Evolutionary conservation across 2,329 filamentous ascomycete genomes (phyloP), one percentile per base, ranked within the genome.

Genomic region (Fusarium sp.): DNA sequence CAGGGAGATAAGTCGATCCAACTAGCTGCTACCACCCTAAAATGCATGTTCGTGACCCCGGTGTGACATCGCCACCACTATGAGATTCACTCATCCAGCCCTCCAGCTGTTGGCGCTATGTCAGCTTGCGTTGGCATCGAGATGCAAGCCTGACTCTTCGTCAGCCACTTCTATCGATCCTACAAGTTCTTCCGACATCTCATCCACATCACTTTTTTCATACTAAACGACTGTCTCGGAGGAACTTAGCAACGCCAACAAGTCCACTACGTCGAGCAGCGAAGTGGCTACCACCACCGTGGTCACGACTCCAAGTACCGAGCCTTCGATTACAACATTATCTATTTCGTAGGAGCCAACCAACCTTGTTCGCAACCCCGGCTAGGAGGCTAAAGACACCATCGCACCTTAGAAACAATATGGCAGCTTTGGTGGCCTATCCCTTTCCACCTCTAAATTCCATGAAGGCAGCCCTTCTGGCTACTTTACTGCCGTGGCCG

Each of bases 61-160:
- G 5, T 7, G n/a, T 18, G 28, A 37, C 30, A 37, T 18, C 51
- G 31, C 23, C 15, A 27, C 23, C 28, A 43, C 36, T 31, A 63
- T 61, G 60, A 61, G 43, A 41, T 53, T 46, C 12, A 12, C 16
- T 8, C 11, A n/a, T 2, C 34, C 34, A 53, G 16, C 52, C 16
- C 3, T 48, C 2, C 41, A 23, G 27, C 34, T 63, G n/a, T n/a
- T 54, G 40, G 28, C 60, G 16, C 16, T 62, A 6, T 62, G 55
- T 7, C 60, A 47, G 31, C 30, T 60, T 12, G n/a, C 56, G 1
- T 30, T 15, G 4, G 56, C 56, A 23, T 61, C 56, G 6, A 23
- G n/a, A 48, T 63, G 60, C 34, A 61, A 60, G 2, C 60, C 56
- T 1, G 46, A 30, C 18, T 52, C 54, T 13, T 62, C 37, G 2